Percentiles rank a stretch among this genome's conserved stretches.
phyloP scores from a whole-genome alignment of 371 early-diverging fungal species.

The Rhizomucor miehei region DNA sequence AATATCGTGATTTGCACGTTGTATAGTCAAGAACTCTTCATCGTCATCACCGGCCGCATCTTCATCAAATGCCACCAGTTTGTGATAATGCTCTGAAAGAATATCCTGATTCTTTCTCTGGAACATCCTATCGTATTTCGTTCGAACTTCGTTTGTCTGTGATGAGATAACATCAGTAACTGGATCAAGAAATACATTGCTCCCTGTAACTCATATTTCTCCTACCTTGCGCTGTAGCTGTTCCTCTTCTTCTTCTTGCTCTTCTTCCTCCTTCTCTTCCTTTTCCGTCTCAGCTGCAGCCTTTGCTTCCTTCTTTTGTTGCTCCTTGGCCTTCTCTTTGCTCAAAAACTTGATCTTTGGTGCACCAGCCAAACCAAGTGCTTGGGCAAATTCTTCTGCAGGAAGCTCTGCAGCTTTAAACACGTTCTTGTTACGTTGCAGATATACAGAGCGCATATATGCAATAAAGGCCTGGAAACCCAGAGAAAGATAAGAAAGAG shows the following conservation, averaged over 20 bases:
- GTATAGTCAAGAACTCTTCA: slow-evolving; percentile 80
- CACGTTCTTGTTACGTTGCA: slow-evolving; percentile 85
- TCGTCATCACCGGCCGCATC: slow-evolving; percentile 45
- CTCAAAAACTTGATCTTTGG: slow-evolving; percentile 91
- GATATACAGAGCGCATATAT: slow-evolving; percentile 87
- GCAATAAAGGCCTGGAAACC: slow-evolving; percentile 78
- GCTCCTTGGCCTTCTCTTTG: slow-evolving; percentile 26
- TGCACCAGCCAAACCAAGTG: slow-evolving; percentile 91
- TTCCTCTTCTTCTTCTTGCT: slow-evolving; percentile 36
- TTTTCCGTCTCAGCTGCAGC: slow-evolving; percentile 28
- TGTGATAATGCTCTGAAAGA: slow-evolving; percentile 88
- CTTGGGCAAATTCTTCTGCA: slow-evolving; percentile 81
- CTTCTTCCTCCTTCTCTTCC: slow-evolving; percentile 35
- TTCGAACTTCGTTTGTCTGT: slow-evolving; percentile 42
- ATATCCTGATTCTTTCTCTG: slow-evolving; percentile 88
- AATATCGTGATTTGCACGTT: slow-evolving; percentile 71
- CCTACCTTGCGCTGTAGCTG: slow-evolving; percentile 16
- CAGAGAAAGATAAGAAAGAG: too few relatives aligned
- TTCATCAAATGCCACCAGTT: slow-evolving; percentile 65
- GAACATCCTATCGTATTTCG: slow-evolving; percentile 91
- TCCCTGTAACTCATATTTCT: too few relatives aligned
- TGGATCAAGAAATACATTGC: too few relatives aligned
- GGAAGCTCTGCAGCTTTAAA: slow-evolving; percentile 88
- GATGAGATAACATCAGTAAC: not conserved
- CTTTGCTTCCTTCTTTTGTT: slow-evolving; percentile 9